Evolutionary conservation across 2,329 filamentous ascomycete species (phyloP).

Genomic region (Aspergillus terreus): DNA sequence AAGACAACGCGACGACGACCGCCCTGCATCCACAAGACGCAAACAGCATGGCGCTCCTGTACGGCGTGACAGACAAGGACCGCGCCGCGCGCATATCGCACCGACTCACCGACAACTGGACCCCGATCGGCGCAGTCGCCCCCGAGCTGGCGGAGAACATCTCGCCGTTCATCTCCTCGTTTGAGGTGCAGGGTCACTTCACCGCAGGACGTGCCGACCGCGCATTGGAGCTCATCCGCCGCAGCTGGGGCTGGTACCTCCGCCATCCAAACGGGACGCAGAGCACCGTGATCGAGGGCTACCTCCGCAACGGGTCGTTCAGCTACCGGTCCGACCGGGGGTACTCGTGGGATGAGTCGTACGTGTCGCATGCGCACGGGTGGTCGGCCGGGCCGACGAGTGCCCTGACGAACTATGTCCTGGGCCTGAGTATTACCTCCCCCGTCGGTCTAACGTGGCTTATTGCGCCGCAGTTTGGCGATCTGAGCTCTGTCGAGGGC

Average conservation of each 20-base stretch:
- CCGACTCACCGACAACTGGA: conserved; percentile 52
- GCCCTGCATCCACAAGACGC: conserved; percentile 58
- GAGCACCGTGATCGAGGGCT: conserved; percentile 59
- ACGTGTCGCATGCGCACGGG: conserved; percentile 30
- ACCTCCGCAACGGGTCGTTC: conserved; percentile 54
- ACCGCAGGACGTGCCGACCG: conserved; percentile 45
- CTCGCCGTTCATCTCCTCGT: conserved; percentile 56
- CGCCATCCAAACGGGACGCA: conserved; percentile 56
- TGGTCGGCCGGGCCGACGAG: conserved; percentile 43
- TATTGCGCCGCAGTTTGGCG: conserved; percentile 43
- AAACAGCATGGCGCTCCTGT: conserved; percentile 55
- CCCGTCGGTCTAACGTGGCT: conserved; percentile 42
- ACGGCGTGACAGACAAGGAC: conserved; percentile 40
- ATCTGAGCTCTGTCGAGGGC: conserved; percentile 40
- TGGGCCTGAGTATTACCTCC: conserved; percentile 42
- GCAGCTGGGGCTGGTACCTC: conserved; percentile 60
- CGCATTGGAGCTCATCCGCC: conserved; percentile 54
- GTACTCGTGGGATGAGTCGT: conserved; percentile 33
- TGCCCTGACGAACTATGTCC: conserved; percentile 43
- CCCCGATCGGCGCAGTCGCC: conserved; percentile 51
- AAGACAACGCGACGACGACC: conserved; percentile 50
- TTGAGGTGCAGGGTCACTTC: conserved; percentile 59
- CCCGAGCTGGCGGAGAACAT: conserved; percentile 58
- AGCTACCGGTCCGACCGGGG: conserved; percentile 53
- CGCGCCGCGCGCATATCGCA: conserved; percentile 42